A percentile compares a stretch with the other conserved stretches of the same genome.
phyloP scores from a whole-genome alignment of 139 green algal species.

The Cymbomonas tetramitiformis region DNA sequence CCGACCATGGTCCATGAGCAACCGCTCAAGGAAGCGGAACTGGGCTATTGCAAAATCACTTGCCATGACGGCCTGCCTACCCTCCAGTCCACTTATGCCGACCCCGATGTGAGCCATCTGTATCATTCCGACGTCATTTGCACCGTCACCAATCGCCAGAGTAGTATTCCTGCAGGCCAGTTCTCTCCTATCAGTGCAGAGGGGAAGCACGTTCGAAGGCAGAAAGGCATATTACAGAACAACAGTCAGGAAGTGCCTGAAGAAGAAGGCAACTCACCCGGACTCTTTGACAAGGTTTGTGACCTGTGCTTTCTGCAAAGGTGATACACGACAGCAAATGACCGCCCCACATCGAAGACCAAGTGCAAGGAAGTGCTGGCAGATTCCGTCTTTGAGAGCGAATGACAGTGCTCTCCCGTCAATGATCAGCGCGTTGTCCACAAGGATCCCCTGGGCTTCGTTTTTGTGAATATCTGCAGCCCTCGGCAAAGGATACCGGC shows the following conservation, averaged over 20 bases:
- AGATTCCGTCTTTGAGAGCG: slow-evolving; percentile 14
- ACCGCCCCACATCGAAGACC: slow-evolving; percentile 45
- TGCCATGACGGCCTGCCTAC: slow-evolving; percentile 75
- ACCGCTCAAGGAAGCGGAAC: slow-evolving; percentile 79
- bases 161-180: slow-evolving; percentile 64
- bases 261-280: no score
- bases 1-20: slow-evolving; percentile 82
- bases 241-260: no score
- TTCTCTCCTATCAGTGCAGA: no score
- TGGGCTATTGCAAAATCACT: slow-evolving; percentile 86
- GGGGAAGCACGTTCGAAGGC: no score
- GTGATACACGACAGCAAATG: slow-evolving; percentile 54
- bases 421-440: slow-evolving; percentile 22
- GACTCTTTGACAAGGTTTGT: slow-evolving; percentile 48
- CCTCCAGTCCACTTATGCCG: slow-evolving; percentile 85
- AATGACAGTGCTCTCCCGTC: slow-evolving; percentile 31
- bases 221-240: no score
- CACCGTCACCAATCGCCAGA: slow-evolving; percentile 90
- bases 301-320: slow-evolving; percentile 39
- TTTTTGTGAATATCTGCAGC: no score
- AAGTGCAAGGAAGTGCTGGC: slow-evolving; percentile 29
- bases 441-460: not conserved
- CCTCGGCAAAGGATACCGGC: no score
- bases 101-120: slow-evolving; percentile 85
- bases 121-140: slow-evolving; percentile 98